A percentile compares a stretch with the other conserved stretches of the same genome.
phyloP scores from a whole-genome alignment of 257 asterid genomes.

The Linderniella brevidens region DNA sequence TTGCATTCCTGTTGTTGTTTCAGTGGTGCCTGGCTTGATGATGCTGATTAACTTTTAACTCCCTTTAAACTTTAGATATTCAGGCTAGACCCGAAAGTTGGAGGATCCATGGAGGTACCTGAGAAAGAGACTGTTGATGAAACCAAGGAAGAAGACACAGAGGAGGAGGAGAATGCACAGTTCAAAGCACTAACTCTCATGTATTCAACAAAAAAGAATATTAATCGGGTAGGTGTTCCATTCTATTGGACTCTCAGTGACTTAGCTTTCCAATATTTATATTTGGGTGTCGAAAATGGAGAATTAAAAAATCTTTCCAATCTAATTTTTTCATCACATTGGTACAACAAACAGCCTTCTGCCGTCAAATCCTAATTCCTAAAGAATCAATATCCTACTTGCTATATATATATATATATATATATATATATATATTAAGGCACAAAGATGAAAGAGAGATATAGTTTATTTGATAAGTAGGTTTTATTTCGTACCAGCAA shows the following conservation, averaged over 20 bases:
- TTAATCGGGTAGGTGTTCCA: conserved; percentile 23
- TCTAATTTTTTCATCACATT: no score
- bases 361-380: no score
- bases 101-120: conserved; percentile 13
- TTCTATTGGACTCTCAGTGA: no score
- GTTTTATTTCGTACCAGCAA: neutral
- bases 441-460: no score
- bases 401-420: no score
- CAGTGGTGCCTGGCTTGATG: neutral
- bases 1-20: neutral
- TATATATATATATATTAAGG: no score
- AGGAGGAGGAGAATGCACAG: conserved; percentile 21
- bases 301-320: no score
- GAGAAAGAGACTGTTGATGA: conserved; percentile 22
- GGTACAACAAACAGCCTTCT: no score
- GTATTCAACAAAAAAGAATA: conserved; percentile 32
- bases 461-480: neutral
- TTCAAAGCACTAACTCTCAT: conserved; percentile 9
- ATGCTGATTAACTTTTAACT: neutral
- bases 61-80: conserved; percentile 34
- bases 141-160: conserved; percentile 19
- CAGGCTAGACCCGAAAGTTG: conserved; percentile 51
- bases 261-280: no score
- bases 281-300: no score
- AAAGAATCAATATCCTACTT: no score